Evolutionary conservation across 768 basidiomycete genomes (phyloP), one percentile per base, ranked within the genome.

Genomic region (Leccinum aurantiacum): DNA sequence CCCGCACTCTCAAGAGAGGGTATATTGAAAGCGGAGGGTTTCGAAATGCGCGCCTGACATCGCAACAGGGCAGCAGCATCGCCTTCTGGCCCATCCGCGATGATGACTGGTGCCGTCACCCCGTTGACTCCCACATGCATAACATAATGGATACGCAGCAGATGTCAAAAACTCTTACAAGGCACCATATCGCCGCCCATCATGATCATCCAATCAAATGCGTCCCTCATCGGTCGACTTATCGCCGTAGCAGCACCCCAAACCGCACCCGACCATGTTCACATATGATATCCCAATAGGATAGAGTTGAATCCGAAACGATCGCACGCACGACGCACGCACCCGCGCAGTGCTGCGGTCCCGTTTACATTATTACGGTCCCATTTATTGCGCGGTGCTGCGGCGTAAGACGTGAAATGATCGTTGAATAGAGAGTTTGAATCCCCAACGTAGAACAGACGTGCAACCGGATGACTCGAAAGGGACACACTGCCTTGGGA

Each of bases 341-440:
- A n/a, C 22, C 22, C 54, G 19, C 44, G 13, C 44, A 0, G n/a
- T 48, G 47, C 63, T 64, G 63, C 63, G 63, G 63, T 62, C 64
- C 63, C 65, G 47, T 19, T 11, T 46, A 11, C 41, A 46, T 46
- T 46, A 46, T 46, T 11, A 19, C 17, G n/a, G 14, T 19, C 46
- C 17, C 17, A 37, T 24, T 24, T 47, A 15, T 37, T 13, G 38
- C 33, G 4, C 35, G 8, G 25, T 48, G n/a, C 31, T 11, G 41
- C 33, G 35, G 57, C 17, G 35, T 17, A 13, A 53, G 8, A n/a
- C 9, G 14, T 11, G 29, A 35, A 37, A 59, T 37, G 46, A 25
- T 58, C 7, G 15, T 17, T 17, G 31, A 59, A 49, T 15, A 15
- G 25, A 49, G 48, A 8, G 17, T 25, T 9, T 24, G 22, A 47